A percentile compares a stretch with the other conserved stretches of the same genome.
Evolutionary conservation across 805 yeast genomes (phyloP).

Genomic region (Candida boidinii): DNA sequence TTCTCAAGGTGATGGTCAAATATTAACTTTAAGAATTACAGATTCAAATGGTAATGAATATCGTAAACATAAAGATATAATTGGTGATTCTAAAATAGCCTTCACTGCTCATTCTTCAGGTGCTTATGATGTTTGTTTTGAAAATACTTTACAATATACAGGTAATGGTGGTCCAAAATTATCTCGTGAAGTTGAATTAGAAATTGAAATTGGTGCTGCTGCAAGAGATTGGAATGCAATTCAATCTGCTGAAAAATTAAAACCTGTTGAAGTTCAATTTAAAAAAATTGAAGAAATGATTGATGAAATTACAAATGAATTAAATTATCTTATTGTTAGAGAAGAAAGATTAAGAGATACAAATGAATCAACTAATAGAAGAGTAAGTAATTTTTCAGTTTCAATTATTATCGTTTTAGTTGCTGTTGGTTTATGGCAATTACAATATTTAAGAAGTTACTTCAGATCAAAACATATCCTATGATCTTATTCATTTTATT

Average conservation of each 20-base stretch:
- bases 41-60: conserved; percentile 84
- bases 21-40: conserved; percentile 52
- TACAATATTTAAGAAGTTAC: conserved; percentile 83
- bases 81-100: conserved; percentile 64
- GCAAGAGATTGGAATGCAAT: conserved; percentile 97
- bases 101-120: conserved; percentile 79
- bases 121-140: conserved; percentile 88
- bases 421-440: conserved; percentile 86
- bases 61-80: conserved; percentile 67
- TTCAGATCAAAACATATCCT: conserved; percentile 81
- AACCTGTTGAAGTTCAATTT: conserved; percentile 86
- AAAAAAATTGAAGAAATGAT: conserved; percentile 81
- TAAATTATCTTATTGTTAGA: conserved; percentile 77
- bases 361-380: conserved; percentile 88
- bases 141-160: conserved; percentile 44
- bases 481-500: conserved; percentile 16
- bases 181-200: conserved; percentile 74
- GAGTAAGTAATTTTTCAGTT: conserved; percentile 83
- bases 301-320: conserved; percentile 69
- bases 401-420: conserved; percentile 60
- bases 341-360: conserved; percentile 94
- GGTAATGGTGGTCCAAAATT: conserved; percentile 33
- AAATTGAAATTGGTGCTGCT: conserved; percentile 90
- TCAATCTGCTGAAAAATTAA: conserved; percentile 87
- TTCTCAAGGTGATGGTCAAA: conserved; percentile 78